phyloP scores from a whole-genome alignment of 2,329 filamentous ascomycete genomes.

The Hypoxylon sp. region DNA sequence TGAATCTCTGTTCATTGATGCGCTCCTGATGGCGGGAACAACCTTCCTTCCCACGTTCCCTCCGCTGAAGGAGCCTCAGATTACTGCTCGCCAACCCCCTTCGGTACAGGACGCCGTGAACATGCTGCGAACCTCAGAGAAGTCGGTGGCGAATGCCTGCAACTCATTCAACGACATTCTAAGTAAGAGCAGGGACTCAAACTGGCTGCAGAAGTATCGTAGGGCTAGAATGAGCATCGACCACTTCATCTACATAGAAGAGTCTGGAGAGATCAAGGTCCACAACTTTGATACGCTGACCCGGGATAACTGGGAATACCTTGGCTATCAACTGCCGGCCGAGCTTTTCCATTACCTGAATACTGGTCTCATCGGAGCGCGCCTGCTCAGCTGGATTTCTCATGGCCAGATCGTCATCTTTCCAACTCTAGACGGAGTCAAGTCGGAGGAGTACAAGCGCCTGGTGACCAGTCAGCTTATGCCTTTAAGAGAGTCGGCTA shows the following conservation, averaged over 20 bases:
- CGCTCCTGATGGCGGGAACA: conserved; percentile 84
- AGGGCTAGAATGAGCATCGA: conserved; percentile 87
- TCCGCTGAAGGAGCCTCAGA: conserved; percentile 72
- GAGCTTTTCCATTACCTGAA: conserved; percentile 94
- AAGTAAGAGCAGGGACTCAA: conserved; percentile 71
- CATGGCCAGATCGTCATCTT: conserved; percentile 82
- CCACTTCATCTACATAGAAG: conserved; percentile 86
- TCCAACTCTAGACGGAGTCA: conserved; percentile 87
- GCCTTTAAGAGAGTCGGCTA: conserved; percentile 79
- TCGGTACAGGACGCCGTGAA: conserved; percentile 83
- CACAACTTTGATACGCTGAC: conserved; percentile 81
- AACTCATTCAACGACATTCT: conserved; percentile 84
- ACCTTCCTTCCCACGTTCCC: conserved; percentile 85
- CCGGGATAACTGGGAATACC: conserved; percentile 86
- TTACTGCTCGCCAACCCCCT: conserved; percentile 67
- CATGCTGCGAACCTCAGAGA: conserved; percentile 78
- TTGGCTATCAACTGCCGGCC: conserved; percentile 88
- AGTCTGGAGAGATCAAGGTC: conserved; percentile 81
- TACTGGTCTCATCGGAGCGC: conserved; percentile 81
- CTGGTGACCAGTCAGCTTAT: conserved; percentile 82
- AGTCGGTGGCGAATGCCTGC: conserved; percentile 79
- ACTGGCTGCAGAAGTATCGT: conserved; percentile 88
- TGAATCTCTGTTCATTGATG: conserved; percentile 84
- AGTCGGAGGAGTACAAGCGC: conserved; percentile 82
- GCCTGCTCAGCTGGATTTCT: conserved; percentile 85